Base-by-base conservation (phyloP, 1,284 basidiomycete genomes). In the Leccinum ponderosum region DNA sequence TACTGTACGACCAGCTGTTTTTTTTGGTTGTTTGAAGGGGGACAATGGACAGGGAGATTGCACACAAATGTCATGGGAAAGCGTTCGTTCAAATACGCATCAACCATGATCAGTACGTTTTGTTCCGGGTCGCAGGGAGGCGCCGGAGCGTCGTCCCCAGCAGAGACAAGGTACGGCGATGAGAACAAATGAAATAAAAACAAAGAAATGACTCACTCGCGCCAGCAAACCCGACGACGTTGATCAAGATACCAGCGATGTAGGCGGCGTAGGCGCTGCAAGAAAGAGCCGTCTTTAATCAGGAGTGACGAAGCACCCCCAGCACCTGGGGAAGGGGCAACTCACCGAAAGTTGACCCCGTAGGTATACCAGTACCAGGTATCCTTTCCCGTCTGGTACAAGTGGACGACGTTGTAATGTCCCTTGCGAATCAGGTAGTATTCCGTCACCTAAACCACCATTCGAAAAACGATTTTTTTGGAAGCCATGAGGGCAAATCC, bases 361-460 rank as follows among this genome's bases (percentile, higher is more conserved):
- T 79, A 82, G 1, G 83, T 89, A 74, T 94, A 95, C 75, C 80
- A 87, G 75, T 94, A 94, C 87, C 87, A 90, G 1, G 85, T 87
- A 48, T 81, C 78, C 59, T 77, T 77, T 50, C 77, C 71, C 3
- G 82, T 75, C 53, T 78, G 79, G 76, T 93, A 95, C 14, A 95
- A 80, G 74, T 94, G 89, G 15, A 80, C 79, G 44, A 95, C 80
- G 44, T 86, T 83, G 70, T 91, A 85, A 67, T 88, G 86, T 0
- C 91, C 92, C 56, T 84, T 82, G 53, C 89, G 82, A 61, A 95
- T 83, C 35, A 94, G 68, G 77, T 87, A 95, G 77, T 94, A 95
- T 72, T 95, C 90, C 17, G 83, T 86, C 66, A 93, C 83, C 86
- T 86, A 37, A 33, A 22, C 47, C 44, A 29, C 6, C 47, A 22